Evolutionary conservation across 169 alveolate genomes (phyloP).

Genomic region (Perkinsus marinus): DNA sequence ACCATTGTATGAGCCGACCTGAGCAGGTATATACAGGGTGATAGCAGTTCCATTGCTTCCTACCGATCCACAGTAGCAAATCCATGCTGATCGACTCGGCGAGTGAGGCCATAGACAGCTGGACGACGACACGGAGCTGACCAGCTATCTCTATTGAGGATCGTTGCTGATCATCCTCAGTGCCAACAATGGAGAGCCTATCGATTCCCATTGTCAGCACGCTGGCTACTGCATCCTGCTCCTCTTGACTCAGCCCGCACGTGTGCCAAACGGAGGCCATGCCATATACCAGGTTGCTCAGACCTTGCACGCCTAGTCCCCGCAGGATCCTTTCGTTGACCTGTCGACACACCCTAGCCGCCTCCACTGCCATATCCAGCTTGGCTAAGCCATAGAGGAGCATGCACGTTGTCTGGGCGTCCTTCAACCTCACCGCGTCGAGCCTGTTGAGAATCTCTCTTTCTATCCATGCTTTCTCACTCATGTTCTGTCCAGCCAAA

Average conservation of each 20-base stretch:
- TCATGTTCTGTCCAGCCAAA: background rate
- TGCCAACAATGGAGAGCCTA: background rate
- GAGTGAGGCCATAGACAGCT: background rate
- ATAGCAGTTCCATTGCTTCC: too few species aligned
- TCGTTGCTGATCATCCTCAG: background rate
- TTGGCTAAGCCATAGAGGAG: background rate
- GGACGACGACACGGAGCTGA: background rate
- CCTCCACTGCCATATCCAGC: background rate
- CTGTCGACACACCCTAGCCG: background rate
- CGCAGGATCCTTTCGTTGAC: background rate
- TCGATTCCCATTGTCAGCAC: background rate
- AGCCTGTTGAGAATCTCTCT: background rate
- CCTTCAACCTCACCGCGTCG: background rate
- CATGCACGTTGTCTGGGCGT: background rate
- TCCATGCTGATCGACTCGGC: background rate
- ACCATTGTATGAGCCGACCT: background rate
- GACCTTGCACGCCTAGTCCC: background rate
- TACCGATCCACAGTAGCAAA: background rate
- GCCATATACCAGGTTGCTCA: background rate
- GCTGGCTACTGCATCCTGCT: background rate
- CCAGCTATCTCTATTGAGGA: background rate
- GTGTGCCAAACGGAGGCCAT: background rate
- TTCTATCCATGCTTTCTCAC: background rate
- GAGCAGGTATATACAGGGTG: background rate
- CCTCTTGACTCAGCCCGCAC: background rate